phyloP scores from a whole-genome alignment of 768 basidiomycete genomes.

The Lentinula guzmanii region DNA sequence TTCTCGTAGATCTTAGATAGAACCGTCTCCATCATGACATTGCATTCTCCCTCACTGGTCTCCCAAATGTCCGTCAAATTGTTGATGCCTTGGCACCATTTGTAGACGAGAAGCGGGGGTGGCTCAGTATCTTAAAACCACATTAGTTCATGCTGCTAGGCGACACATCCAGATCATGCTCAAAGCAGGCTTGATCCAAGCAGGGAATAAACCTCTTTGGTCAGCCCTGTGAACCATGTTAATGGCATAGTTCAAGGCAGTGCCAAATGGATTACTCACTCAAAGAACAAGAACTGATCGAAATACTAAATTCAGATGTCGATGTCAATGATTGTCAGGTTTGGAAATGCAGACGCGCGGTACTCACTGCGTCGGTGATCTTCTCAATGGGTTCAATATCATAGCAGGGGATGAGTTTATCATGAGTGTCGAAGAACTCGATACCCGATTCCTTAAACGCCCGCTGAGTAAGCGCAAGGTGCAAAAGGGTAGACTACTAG shows the following conservation, averaged over 20 bases:
- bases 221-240: conserved; percentile 53
- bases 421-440: conserved; percentile 95
- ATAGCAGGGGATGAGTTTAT: conserved; percentile 97
- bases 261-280: conserved; percentile 33
- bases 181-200: conserved; percentile 99
- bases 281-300: conserved; percentile 98
- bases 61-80: conserved; percentile 99
- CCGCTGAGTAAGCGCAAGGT: conserved; percentile 68
- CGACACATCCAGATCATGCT: no score
- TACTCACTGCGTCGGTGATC: conserved; percentile 91
- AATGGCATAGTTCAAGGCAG: neutral
- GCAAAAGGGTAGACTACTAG: no score
- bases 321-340: conserved; percentile 7
- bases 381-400: conserved; percentile 98
- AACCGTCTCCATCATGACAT: conserved; percentile 98
- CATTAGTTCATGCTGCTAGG: no score
- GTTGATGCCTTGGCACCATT: conserved; percentile 99
- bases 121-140: no score
- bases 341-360: neutral
- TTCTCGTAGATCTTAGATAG: conserved; percentile 98
- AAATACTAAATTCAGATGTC: conserved; percentile 54
- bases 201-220: conserved; percentile 95
- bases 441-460: conserved; percentile 99
- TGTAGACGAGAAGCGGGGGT: conserved; percentile 97
- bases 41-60: conserved; percentile 95